A percentile compares a stretch with the other conserved stretches of the same genome.
These are phyloP conservation scores for Brassica hybrid DNA, from an alignment of 441 rosid genomes.

Conservation along the genomic window DNA sequence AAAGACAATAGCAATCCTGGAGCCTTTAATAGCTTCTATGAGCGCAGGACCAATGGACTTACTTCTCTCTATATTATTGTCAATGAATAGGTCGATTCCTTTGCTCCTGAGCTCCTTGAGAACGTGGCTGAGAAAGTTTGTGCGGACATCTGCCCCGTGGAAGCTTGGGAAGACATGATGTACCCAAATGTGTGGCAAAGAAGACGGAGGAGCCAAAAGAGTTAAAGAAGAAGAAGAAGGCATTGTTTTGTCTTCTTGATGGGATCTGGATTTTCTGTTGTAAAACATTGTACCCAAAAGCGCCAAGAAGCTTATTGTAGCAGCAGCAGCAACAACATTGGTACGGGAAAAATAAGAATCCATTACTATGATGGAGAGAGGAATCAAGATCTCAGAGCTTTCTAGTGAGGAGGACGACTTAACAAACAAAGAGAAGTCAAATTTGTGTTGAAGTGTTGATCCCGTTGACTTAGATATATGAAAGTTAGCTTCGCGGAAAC, in stretches of 20 bases:
- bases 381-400: neutral
- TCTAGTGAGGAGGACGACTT: neutral
- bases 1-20: neutral
- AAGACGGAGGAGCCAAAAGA: neutral
- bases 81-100: neutral
- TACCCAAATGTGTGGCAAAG: neutral
- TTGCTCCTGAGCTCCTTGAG: neutral
- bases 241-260: neutral
- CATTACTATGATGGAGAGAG: neutral
- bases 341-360: neutral
- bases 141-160: slow-evolving; percentile 1
- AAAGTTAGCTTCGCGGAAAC: neutral
- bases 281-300: neutral
- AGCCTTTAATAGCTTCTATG: neutral
- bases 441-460: neutral
- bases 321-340: neutral
- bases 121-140: neutral
- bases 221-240: neutral
- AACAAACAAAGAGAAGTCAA: neutral
- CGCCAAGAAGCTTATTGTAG: neutral
- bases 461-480: neutral
- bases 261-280: neutral
- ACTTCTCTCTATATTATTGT: neutral
- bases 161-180: neutral
- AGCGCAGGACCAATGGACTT: neutral